Base-by-base conservation (phyloP, 352 stramenopile species). In the Pseudoperonospora humuli region DNA sequence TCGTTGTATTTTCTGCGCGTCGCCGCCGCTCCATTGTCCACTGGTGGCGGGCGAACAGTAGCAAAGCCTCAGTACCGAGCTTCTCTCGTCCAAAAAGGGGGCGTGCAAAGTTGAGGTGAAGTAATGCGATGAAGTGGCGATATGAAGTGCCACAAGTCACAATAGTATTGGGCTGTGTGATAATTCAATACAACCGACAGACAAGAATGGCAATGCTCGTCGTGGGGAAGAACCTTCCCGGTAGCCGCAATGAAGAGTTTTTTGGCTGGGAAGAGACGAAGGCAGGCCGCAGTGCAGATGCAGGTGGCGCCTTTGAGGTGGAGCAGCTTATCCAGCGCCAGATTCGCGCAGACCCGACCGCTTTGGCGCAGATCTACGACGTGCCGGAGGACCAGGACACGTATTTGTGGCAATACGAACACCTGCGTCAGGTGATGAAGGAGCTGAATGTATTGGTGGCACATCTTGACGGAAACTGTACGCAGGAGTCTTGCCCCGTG, bases 321-420 rank as follows among this genome's bases (percentile, higher is more conserved):
- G 77, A 89, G 56, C 75, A 90, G 62, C 51, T 77, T 33, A 90
- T 90, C 50, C 78, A 90, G 61, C 62, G 72, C 19, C 60, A 78
- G 46, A 58, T 90, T 41, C 78, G 78, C 15, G 52, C 62, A 0
- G 70, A 86, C 43, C 67, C 78, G 20, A 83, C 57, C 23, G 67
- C 60, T 18, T 57, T 86, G 28, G 48, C 60, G 10, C 57, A 72
- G 45, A 79, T 90, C 45, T 90, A 87, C 65, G 62, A 75, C 48
- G 68, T 81, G 31, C 78, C 78, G 1, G 69, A 87, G 11, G 78
- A 85, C 56, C 74, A 84, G 42, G 73, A 90, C 71, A 76, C 77
- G 50, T 86, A 87, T 43, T 58, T 90, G 53, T 90, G 78, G 78
- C 78, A 90, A 54, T 90, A 87, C 54, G 78, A 90, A 56, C 78